Percentiles rank a stretch among this genome's conserved stretches.
Evolutionary conservation across 768 basidiomycete species (phyloP).

Genomic region (Paxillus rubicundulus): DNA sequence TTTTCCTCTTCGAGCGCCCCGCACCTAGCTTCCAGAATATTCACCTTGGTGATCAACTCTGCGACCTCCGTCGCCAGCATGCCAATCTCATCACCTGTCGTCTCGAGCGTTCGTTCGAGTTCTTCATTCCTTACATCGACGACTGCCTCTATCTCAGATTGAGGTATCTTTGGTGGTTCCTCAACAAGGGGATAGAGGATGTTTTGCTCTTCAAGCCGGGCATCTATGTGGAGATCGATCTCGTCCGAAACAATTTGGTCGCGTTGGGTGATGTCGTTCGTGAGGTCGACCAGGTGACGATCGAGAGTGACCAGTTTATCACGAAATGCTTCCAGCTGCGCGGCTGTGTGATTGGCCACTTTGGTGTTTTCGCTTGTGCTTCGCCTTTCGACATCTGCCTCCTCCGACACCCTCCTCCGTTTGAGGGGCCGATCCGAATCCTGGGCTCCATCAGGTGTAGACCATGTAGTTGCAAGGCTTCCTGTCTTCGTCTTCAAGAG

Average conservation of each 20-base stretch:
- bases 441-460: conserved; percentile 3
- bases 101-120: conserved; percentile 11
- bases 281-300: conserved; percentile 30
- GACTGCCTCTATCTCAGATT: conserved; percentile 23
- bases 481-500: conserved; percentile 18
- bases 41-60: conserved; percentile 29
- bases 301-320: conserved; percentile 31
- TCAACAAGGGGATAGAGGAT: conserved; percentile 20
- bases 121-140: conserved; percentile 24
- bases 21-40: conserved; percentile 22
- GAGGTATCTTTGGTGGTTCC: conserved; percentile 15
- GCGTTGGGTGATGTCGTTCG: conserved; percentile 38
- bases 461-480: not conserved
- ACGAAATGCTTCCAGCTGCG: conserved; percentile 25
- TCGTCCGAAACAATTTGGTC: conserved; percentile 27
- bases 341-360: conserved; percentile 1
- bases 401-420: conserved; percentile 24
- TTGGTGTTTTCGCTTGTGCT: not conserved
- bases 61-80: conserved; percentile 30
- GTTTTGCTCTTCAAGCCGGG: conserved; percentile 27
- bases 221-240: conserved; percentile 30
- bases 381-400: not conserved
- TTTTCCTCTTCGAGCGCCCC: conserved; percentile 27
- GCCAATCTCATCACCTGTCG: conserved; percentile 31
- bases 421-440: conserved; percentile 26